A percentile compares a stretch with the other conserved stretches of the same genome.
Evolutionary conservation across 2,329 filamentous ascomycete genomes (phyloP).

Genomic region (Clarireedia homoeocarpa): DNA sequence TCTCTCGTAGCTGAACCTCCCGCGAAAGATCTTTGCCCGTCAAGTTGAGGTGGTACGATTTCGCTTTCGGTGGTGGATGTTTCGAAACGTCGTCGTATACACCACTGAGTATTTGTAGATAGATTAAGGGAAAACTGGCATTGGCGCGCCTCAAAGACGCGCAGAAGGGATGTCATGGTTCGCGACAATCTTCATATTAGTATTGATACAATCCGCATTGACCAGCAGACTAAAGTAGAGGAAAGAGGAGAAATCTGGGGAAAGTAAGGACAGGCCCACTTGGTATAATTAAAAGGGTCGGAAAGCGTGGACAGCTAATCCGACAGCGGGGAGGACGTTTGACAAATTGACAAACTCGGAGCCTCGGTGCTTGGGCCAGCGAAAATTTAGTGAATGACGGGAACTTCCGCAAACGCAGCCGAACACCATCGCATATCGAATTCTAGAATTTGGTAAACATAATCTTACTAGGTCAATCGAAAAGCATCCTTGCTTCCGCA

Average conservation of each 20-base stretch:
- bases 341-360: neutral
- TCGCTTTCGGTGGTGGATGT: no score
- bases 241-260: neutral
- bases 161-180: neutral
- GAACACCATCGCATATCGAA: no score
- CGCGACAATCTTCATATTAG: neutral
- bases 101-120: no score
- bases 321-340: neutral
- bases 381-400: no score
- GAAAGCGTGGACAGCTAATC: neutral
- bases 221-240: neutral
- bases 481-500: neutral
- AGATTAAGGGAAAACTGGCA: neutral
- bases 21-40: no score
- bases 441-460: neutral
- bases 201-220: neutral
- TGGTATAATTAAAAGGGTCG: neutral
- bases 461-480: neutral
- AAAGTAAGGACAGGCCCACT: neutral
- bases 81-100: no score
- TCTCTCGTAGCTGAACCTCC: no score
- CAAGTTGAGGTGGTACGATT: no score
- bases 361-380: no score
- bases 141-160: neutral
- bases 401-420: no score